Base-by-base conservation (phyloP, 148 eudicot species). In the Rhododendron kiyosumense region DNA sequence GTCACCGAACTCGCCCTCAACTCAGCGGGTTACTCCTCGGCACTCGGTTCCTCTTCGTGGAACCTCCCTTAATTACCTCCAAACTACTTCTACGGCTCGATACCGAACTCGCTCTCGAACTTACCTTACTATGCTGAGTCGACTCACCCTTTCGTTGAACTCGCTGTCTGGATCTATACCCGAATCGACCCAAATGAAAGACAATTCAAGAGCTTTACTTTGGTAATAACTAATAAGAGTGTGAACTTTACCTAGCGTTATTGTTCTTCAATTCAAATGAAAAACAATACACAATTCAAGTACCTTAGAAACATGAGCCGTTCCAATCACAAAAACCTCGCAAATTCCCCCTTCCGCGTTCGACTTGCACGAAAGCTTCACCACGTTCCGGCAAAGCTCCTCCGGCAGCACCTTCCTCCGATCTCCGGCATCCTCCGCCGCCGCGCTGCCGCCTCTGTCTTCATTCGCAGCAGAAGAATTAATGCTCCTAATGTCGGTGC, bases 241-340 rank as follows among this genome's bases (percentile, higher is more conserved):
- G 43, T 41, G 7, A 41, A 41, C 43, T 41, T 7, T 41, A 7
- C 43, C 43, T 41, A 5, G 43, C 43, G 5, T 41, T 41, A 41
- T 41, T 41, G 43, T 41, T 41, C 43, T 41, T 41, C 43, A 41
- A 41, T 41, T 41, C 7, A 41, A 5, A 41, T 41, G 43, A 41
- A 41, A 41, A 7, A 41, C 45, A 41, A 38, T 38, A 52, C 11
- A 41, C 17, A 61, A 38, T 13, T 43, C 26, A 1, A 51, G 49
- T 84, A 96, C 99, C 99, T 89, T 78, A 86, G 99, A 96, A 74
- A 96, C 98, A 86, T 95, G 99, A 67, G 98, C 99, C 15, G 99
- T 96, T 36, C 99, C 99, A 48, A 96, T 91, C 81, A 95, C 43
- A 86, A 89, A 96, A 81, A 96, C 98, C 48, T 92, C 91, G 52